Evolutionary conservation across 2,329 filamentous ascomycete species (phyloP), one percentile per base, ranked within the genome.

Genomic region (Cyclaneusma minus): DNA sequence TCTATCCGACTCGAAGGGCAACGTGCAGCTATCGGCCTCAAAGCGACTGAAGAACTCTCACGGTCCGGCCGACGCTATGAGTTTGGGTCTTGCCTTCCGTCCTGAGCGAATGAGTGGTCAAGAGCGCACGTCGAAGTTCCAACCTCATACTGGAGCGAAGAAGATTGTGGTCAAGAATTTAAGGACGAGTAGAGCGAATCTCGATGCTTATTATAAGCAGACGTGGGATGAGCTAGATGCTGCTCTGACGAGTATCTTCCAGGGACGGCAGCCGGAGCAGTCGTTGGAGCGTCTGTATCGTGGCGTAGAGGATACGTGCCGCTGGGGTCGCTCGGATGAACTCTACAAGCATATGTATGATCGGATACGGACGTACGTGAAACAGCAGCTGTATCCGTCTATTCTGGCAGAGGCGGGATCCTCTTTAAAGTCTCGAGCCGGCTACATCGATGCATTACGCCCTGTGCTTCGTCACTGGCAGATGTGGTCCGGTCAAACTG

Each of bases 91-190:
- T n/a, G n/a, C n/a, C n/a, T n/a, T n/a, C n/a, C n/a, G n/a, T n/a
- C n/a, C n/a, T n/a, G n/a, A n/a, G n/a, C n/a, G n/a, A n/a, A n/a
- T n/a, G n/a, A n/a, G n/a, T n/a, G n/a, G n/a, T n/a, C n/a, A n/a
- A n/a, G n/a, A n/a, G n/a, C n/a, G 32, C 4, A 31, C 29, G 3
- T 40, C 42, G 17, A 42, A 41, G 22, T 81, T 85, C 45, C 79
- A 77, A 39, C 74, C 82, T 8, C 71, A 81, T 42, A 61, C 64
- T 7, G 84, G 83, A 16, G 74, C 82, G 12, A 85, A 78, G 60
- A 85, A 78, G 52, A 66, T 98, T 23, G 68, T 87, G n/a, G 81
- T 98, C 42, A 93, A 93, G 65, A 95, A 94, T 48, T 64, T 94
- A 36, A 72, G 77, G 32, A 62, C 62, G 55, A 64, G 31, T 47